These are phyloP conservation scores for Exophiala aquamarina DNA, from an alignment of 2,329 filamentous ascomycete genomes.

Conservation along the genomic window DNA sequence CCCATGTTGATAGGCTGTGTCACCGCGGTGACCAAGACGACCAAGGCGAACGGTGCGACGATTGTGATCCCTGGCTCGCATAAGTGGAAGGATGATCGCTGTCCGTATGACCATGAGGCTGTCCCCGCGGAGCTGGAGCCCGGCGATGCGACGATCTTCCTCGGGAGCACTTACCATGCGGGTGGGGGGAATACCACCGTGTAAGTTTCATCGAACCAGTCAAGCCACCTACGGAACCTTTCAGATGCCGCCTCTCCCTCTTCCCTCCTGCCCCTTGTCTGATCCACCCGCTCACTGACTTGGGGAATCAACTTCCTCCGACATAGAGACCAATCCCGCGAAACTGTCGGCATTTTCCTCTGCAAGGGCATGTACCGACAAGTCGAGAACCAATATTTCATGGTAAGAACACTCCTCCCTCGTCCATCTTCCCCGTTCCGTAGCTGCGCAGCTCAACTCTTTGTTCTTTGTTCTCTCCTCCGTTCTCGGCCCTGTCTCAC, in stretches of 20 bases:
- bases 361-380: constrained; percentile 22
- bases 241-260: too few relatives aligned
- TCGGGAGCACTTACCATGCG: constrained; percentile 36
- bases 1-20: constrained; percentile 40
- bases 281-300: neutral
- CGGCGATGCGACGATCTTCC: constrained; percentile 38
- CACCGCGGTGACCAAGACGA: constrained; percentile 30
- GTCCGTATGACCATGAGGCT: constrained; percentile 18
- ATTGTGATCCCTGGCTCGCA: constrained; percentile 31
- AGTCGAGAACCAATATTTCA: constrained; percentile 32
- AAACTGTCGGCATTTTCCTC: constrained; percentile 19
- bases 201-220: constrained; percentile 3
- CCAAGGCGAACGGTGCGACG: constrained; percentile 32
- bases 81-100: constrained; percentile 21
- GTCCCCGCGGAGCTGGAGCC: constrained; percentile 33
- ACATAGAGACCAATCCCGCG: constrained; percentile 11
- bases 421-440: too few relatives aligned
- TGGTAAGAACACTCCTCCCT: too few relatives aligned
- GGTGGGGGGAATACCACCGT: constrained; percentile 32
- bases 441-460: too few relatives aligned
- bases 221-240: too few relatives aligned
- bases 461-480: too few relatives aligned
- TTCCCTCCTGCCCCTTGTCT: neutral
- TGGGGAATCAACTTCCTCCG: neutral
- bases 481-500: too few relatives aligned